Evolutionary conservation across 2,329 filamentous ascomycete genomes (phyloP), one percentile per base, ranked within the genome.

Genomic region (Alternaria arbusti): DNA sequence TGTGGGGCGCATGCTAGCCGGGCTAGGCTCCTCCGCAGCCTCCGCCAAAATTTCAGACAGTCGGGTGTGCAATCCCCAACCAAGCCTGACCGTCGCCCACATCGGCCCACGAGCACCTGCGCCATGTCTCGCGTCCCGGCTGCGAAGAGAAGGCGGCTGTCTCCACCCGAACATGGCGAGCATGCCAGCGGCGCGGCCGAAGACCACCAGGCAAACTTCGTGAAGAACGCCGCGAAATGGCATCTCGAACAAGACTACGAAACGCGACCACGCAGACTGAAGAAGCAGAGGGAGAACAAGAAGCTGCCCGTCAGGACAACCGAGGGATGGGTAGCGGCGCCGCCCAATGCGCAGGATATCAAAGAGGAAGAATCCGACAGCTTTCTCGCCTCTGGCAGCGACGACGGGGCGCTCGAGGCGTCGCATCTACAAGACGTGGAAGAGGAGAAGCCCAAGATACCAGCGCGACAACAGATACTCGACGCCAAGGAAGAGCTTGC

Each of bases 221-320:
- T 92, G 82, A 88, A 88, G 73, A 90, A 88, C 74, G 93, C 91
- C 6, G 86, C 92, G 63, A 90, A 89, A 80, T 98, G 95, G 94
- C 89, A 97, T 75, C 86, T 97, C 52, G 96, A 97, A 83, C 91
- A 97, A 77, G 91, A 93, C 79, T 98, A 97, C 84, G 94, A 97
- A 80, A 87, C 87, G 65, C 89, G 89, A 70, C 89, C 91, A 50
- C 87, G 92, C 71, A 96, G 96, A 79, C 82, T 86, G 36, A 90
- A 88, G 75, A 92, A 93, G 78, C 86, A 87, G 60, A 87, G 89
- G 72, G 91, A 94, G 76, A 90, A 84, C 45, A 93, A 88, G 40
- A 88, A 90, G 71, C 84, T 99, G 36, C 94, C 94, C 0, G 93
- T 97, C 68, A 96, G 96, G 81, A 96, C 93, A 0, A 86, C 89